These are phyloP conservation scores for Amphirosellinia nigrospora DNA, from an alignment of 495 filamentous ascomycete species.

Conservation along the genomic window DNA sequence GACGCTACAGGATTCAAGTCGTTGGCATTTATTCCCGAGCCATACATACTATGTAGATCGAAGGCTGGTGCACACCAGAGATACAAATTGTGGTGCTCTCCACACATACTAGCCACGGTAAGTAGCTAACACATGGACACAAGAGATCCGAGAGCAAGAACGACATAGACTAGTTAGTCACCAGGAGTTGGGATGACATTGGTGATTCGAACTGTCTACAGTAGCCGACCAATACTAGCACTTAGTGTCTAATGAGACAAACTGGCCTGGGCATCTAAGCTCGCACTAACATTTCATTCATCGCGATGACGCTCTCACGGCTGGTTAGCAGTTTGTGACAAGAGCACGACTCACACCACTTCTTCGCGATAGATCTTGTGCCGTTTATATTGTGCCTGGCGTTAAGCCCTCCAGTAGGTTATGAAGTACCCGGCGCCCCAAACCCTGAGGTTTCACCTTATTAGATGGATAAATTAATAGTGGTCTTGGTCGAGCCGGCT, in stretches of 20 bases:
- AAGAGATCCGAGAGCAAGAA: not conserved
- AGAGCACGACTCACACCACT: not conserved
- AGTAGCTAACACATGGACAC: not conserved
- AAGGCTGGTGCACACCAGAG: not conserved
- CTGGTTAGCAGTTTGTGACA: not conserved
- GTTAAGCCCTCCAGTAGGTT: not conserved
- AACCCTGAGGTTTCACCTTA: slow-evolving; percentile 14
- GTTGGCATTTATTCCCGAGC: not conserved
- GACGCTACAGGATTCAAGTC: not conserved
- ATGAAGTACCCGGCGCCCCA: slow-evolving; percentile 4
- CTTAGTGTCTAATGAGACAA: not conserved
- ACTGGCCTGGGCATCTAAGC: not conserved
- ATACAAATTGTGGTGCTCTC: not conserved
- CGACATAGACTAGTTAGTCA: not conserved
- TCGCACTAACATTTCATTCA: slow-evolving; percentile 1
- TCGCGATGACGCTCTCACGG: not conserved
- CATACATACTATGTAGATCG: too few relatives aligned
- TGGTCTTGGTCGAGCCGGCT: not conserved
- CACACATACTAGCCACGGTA: slow-evolving; percentile 2
- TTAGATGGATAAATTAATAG: slow-evolving; percentile 10
- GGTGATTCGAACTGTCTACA: not conserved
- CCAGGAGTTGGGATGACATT: not conserved
- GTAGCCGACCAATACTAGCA: not conserved
- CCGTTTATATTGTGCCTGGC: not conserved
- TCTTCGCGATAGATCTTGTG: not conserved